Conservation (phyloP, 2,329 filamentous ascomycete genomes). For the Celoporthe dispersa region DNA sequence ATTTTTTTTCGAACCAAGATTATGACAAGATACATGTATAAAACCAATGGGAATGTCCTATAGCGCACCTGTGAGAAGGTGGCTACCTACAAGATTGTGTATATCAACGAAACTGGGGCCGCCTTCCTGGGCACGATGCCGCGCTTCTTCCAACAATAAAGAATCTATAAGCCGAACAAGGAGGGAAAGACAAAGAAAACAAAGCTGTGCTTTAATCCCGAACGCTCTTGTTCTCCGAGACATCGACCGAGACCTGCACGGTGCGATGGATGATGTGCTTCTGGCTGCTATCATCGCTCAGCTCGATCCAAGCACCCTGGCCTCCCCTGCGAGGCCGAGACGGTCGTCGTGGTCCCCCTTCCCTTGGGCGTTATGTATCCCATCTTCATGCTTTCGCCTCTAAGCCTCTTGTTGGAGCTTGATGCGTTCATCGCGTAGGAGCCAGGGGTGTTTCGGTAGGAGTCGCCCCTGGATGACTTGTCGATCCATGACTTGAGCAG, state of each 20-base stretch:
- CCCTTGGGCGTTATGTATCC: constrained; percentile 10
- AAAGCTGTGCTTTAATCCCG: not conserved
- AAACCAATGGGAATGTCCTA: not conserved
- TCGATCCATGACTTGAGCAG: constrained; percentile 22
- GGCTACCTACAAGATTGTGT: no score
- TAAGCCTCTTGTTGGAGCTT: not conserved
- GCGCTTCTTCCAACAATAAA: not conserved
- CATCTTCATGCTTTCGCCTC: constrained; percentile 16
- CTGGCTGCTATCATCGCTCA: constrained; percentile 15
- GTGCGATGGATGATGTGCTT: constrained; percentile 19
- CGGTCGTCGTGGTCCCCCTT: constrained; percentile 10
- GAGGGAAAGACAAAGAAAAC: no score
- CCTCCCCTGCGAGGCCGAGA: constrained; percentile 8
- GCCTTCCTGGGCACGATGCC: not conserved
- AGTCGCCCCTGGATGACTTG: constrained; percentile 9
- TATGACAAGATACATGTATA: not conserved
- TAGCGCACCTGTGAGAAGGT: no score
- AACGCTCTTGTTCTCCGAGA: constrained; percentile 9
- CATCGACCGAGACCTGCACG: constrained; percentile 15
- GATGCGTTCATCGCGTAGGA: not conserved
- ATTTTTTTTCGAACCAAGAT: not conserved
- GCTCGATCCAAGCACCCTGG: constrained; percentile 13
- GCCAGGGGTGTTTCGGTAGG: constrained; percentile 1
- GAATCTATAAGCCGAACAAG: no score
- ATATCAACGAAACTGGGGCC: not conserved